Evolutionary conservation across 2,329 filamentous ascomycete genomes (phyloP).

Genomic region (Calonectria hawksworthii): DNA sequence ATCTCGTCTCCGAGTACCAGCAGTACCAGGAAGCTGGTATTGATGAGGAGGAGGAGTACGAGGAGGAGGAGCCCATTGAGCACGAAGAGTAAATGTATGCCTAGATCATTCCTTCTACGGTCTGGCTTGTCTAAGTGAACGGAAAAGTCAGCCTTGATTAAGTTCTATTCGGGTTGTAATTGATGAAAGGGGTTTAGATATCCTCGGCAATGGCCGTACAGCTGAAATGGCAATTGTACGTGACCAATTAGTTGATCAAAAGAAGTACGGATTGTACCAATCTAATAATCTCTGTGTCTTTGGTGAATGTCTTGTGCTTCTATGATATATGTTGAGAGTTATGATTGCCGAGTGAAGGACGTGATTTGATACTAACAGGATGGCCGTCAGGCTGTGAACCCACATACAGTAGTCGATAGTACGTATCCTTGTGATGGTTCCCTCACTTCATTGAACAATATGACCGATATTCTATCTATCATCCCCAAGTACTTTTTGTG

Average conservation of each 20-base stretch:
- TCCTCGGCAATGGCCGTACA: conserved; percentile 53
- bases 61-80: conserved; percentile 88
- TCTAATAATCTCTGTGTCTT: background rate
- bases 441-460: background rate
- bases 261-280: conserved; percentile 50
- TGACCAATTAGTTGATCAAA: conserved; percentile 45
- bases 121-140: conserved; percentile 12
- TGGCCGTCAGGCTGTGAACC: no score
- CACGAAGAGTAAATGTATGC: conserved; percentile 68
- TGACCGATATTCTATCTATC: no score
- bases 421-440: no score
- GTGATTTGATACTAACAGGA: no score
- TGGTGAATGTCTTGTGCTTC: background rate
- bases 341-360: background rate
- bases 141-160: conserved; percentile 43
- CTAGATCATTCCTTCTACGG: conserved; percentile 15
- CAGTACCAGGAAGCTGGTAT: conserved; percentile 96
- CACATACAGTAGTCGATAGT: no score
- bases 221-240: conserved; percentile 49
- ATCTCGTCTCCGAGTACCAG: conserved; percentile 98
- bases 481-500: background rate
- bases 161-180: conserved; percentile 53
- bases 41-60: conserved; percentile 97
- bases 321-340: background rate
- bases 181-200: conserved; percentile 55